These are phyloP conservation scores for Irpex sp. DNA, from an alignment of 1,284 basidiomycete genomes.

Conservation along the genomic window DNA sequence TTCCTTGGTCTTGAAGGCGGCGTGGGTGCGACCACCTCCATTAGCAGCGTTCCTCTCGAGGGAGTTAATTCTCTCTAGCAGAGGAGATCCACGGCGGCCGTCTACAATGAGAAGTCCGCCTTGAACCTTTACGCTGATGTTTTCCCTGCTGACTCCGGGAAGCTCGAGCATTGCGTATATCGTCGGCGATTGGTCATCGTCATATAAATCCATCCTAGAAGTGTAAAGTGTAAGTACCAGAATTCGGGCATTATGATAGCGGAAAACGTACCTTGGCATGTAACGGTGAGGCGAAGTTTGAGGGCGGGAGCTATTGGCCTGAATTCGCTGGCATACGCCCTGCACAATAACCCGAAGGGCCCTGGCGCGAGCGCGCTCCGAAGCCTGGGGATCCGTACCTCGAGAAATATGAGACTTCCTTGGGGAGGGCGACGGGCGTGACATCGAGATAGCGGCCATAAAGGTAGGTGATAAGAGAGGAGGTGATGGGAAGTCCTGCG, in stretches of 20 bases:
- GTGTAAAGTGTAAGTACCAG: neutral
- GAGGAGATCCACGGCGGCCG: conserved; percentile 39
- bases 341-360: neutral
- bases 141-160: conserved; percentile 46
- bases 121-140: conserved; percentile 41
- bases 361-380: neutral
- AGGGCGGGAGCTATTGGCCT: neutral
- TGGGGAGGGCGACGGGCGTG: neutral
- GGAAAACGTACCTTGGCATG: conserved; percentile 6
- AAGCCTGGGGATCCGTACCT: neutral
- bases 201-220: conserved; percentile 50
- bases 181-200: conserved; percentile 39
- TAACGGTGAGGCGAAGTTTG: neutral
- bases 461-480: neutral
- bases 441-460: neutral
- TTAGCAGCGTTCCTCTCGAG: neutral
- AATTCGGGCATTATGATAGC: neutral
- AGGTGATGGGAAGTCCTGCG: neutral
- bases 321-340: neutral
- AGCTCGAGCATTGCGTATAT: conserved; percentile 51
- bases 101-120: conserved; percentile 42
- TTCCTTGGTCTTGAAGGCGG: conserved; percentile 36
- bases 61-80: conserved; percentile 10
- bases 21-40: conserved; percentile 1
- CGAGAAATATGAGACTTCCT: neutral